These are phyloP conservation scores for Cutaneotrichosporon cutaneum DNA, from an alignment of 1,284 basidiomycete genomes.

Conservation along the genomic window DNA sequence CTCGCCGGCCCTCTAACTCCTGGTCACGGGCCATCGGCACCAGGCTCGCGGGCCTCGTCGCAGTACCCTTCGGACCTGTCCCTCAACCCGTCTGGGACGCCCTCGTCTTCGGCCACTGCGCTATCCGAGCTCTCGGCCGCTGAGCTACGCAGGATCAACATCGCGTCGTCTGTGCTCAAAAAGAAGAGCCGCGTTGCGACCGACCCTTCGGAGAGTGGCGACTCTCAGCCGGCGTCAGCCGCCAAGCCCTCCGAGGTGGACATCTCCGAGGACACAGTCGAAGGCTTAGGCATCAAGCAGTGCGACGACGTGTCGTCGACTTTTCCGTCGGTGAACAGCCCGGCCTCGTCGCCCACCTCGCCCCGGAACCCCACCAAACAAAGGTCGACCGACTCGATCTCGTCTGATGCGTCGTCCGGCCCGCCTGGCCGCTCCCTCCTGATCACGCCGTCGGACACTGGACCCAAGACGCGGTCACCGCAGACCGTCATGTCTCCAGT, in stretches of 20 bases:
- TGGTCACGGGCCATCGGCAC: slow-evolving; percentile 16
- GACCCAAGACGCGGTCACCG: background rate
- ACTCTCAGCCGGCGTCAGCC: slow-evolving; percentile 12
- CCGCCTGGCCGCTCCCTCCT: slow-evolving; percentile 15
- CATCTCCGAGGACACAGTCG: slow-evolving; percentile 9
- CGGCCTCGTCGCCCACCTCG: background rate
- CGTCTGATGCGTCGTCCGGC: slow-evolving; percentile 21
- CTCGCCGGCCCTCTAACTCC: slow-evolving; percentile 46
- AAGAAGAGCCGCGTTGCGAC: slow-evolving; percentile 28
- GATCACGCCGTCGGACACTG: slow-evolving; percentile 21
- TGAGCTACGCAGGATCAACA: slow-evolving; percentile 38
- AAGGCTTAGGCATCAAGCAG: slow-evolving; percentile 22
- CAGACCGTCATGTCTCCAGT: background rate
- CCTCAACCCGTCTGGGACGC: slow-evolving; percentile 7
- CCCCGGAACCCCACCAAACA: slow-evolving; percentile 10
- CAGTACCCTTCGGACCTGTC: slow-evolving; percentile 22
- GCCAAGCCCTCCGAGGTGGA: background rate
- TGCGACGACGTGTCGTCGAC: slow-evolving; percentile 8
- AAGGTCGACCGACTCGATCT: slow-evolving; percentile 11
- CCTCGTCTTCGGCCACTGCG: slow-evolving; percentile 9
- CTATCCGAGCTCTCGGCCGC: slow-evolving; percentile 20
- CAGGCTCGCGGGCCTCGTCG: slow-evolving; percentile 16
- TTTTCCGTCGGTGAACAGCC: slow-evolving; percentile 16
- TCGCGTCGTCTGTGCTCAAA: slow-evolving; percentile 41
- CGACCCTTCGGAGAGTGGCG: slow-evolving; percentile 22